A percentile compares a stretch with the other conserved stretches of the same genome.
Evolutionary conservation across 768 basidiomycete genomes (phyloP).

Genomic region (Pulveroboletus ravenelii): DNA sequence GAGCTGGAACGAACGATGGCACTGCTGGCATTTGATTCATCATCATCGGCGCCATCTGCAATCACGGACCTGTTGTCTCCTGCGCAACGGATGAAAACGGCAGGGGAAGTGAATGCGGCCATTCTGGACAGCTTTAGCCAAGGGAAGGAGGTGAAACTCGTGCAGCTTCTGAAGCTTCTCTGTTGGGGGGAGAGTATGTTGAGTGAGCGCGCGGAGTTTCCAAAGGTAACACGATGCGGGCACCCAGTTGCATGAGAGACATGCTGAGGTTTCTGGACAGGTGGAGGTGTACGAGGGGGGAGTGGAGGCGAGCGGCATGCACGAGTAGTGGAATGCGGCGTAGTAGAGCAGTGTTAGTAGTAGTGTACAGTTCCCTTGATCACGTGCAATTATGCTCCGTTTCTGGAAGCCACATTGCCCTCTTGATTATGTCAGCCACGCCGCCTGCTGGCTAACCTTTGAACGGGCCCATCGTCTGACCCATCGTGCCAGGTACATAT

Average conservation of each 20-base stretch:
- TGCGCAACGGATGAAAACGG: conserved; percentile 89
- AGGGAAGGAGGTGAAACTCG: conserved; percentile 87
- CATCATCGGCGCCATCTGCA: conserved; percentile 46
- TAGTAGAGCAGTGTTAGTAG: not conserved
- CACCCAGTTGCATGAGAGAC: conserved; percentile 19
- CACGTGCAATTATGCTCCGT: conserved; percentile 4
- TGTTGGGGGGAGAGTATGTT: conserved; percentile 85
- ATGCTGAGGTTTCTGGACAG: conserved; percentile 24
- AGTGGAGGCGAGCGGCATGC: conserved; percentile 20
- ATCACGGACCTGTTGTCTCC: conserved; percentile 81
- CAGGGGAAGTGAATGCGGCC: conserved; percentile 91
- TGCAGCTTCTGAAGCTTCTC: conserved; percentile 74
- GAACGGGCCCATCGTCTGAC: conserved; percentile 27
- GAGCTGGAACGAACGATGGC: conserved; percentile 97
- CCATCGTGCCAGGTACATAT: conserved; percentile 15
- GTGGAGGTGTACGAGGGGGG: conserved; percentile 29
- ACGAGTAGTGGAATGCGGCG: conserved; percentile 16
- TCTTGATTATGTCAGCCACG: conserved; percentile 30
- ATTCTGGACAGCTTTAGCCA: conserved; percentile 90
- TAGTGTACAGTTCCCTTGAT: not conserved
- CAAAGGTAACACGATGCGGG: conserved; percentile 48
- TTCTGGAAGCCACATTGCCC: conserved; percentile 15
- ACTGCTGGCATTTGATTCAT: conserved; percentile 74
- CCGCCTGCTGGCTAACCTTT: conserved; percentile 16
- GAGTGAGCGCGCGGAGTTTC: conserved; percentile 74